A percentile compares a stretch with the other conserved stretches of the same genome.
Evolutionary conservation across 306 rosid genomes (phyloP).

Genomic region (Quercus wislizeni): DNA sequence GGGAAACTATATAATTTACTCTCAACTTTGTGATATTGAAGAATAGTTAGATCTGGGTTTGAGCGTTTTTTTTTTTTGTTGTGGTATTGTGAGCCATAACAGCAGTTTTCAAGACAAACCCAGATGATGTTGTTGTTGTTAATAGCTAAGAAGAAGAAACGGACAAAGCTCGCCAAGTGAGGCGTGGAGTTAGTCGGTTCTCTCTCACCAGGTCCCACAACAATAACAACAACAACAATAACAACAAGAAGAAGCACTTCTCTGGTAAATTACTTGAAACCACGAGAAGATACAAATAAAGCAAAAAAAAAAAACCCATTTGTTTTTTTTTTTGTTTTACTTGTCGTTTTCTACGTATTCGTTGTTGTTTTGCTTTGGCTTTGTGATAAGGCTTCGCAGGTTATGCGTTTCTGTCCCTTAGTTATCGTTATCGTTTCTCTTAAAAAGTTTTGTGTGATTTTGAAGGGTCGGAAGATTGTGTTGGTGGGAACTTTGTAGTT

Average conservation of each 20-base stretch:
- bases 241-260: slow-evolving; percentile 15
- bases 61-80: not conserved
- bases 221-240: not conserved
- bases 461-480: slow-evolving; percentile 22
- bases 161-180: slow-evolving; percentile 55
- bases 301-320: slow-evolving; percentile 21
- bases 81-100: slow-evolving; percentile 18
- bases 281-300: slow-evolving; percentile 3
- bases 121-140: slow-evolving; percentile 2
- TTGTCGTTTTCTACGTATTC: slow-evolving; percentile 43
- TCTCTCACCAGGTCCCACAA: slow-evolving; percentile 28
- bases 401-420: slow-evolving; percentile 34
- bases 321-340: not conserved
- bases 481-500: slow-evolving; percentile 24
- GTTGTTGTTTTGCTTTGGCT: slow-evolving; percentile 5
- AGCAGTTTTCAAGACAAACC: slow-evolving; percentile 11
- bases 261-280: slow-evolving; percentile 36
- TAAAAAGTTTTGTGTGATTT: not conserved
- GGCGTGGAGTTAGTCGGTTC: slow-evolving; percentile 52
- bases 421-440: not conserved
- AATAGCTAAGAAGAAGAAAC: slow-evolving; percentile 26
- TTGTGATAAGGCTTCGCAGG: slow-evolving; percentile 39
- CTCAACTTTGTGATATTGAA: slow-evolving; percentile 1
- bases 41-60: slow-evolving; percentile 25
- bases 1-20: too few relatives aligned